Base-by-base conservation (phyloP, 495 filamentous ascomycete genomes). In the Hypoxylon fragiforme region DNA sequence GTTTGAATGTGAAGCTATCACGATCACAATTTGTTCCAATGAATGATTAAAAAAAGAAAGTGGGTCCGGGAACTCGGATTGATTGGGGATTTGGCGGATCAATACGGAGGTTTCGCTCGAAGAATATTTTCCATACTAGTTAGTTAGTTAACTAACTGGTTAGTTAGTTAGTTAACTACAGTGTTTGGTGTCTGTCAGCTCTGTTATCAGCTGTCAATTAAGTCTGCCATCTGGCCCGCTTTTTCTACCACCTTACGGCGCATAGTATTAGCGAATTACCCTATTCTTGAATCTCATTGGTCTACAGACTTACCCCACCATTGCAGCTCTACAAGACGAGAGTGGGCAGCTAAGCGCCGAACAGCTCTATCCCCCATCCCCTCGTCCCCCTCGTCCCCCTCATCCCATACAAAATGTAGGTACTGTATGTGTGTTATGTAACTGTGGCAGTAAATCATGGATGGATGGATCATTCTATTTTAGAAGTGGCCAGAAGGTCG, bases 261-360 rank as follows among this genome's bases (percentile, higher is more conserved):
- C n/a, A n/a, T n/a, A n/a, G n/a, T n/a, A n/a, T n/a, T n/a, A n/a
- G n/a, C n/a, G n/a, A n/a, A n/a, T n/a, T n/a, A n/a, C n/a, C n/a
- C n/a, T n/a, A n/a, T n/a, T n/a, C n/a, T n/a, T 4, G 24, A 28
- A 28, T 28, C 24, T 28, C 24, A 28, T 28, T 28, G 24, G 24
- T 28, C 24, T 28, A 4, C 55, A 39, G 18, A 28, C 44, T 19
- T 54, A 66, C 63, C 63, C 63, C 63, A 52, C 63, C 59, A 66
- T 57, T 14, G 20, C 59, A 41, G 18, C 42, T 36, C n/a, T 28
- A 21, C 42, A 37, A 38, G 26, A 50, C 49, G 39, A 41, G 54
- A 60, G 50, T 66, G 63, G 60, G 54, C 55, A 11, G 50, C 15
- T 65, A 65, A 63, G 62, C 62, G 62, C 62, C 62, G 44, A 28